Base-by-base conservation (phyloP, 208 protist species). In the Vickermania spadyakhi region DNA sequence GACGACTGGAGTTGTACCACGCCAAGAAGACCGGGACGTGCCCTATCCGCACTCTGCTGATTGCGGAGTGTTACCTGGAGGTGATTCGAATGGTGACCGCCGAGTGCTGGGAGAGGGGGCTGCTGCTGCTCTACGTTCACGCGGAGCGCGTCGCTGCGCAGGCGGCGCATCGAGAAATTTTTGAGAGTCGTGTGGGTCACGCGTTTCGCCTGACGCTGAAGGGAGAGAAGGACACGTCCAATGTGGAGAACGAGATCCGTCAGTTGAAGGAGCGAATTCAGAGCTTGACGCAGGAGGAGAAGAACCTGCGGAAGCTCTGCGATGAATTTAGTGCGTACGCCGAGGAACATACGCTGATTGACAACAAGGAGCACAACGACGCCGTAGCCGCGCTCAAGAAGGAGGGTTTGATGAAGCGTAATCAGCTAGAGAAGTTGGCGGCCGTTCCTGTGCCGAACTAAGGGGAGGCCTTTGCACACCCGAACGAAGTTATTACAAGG, bases 41-140 rank as follows among this genome's bases (percentile, higher is more conserved):
- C 58, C 79, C 84, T 22, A 68, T 85, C 36, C 89, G 89, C 27
- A 84, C 83, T 5, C 55, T 91, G 30, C 72, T 95, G 1, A 56
- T 86, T 14, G 89, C 83, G 13, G 85, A 95, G 77, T 86, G 81
- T 62, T 90, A 88, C 53, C 41, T 92, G n/a, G 85, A 95, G 63
- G 81, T 93, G 42, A 82, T 95, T 52, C 89, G 89, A 11, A 80
- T 92, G 60, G 81, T 91, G 18, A 82, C 81, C 30, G 72, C 69
- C 21, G 83, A 93, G 79, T 81, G 77, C 62, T 92, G 84, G 86
- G 84, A 92, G 70, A 79, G 84, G 0, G 89, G 89, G 5, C 57
- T 95, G 59, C 64, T 95, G 61, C 72, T 95, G 11, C 72, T 93
- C 29, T 75, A 89, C 57, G 76, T 95, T 26, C 76, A 93, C 67